A percentile compares a stretch with the other conserved stretches of the same genome.
phyloP scores from a whole-genome alignment of 1,139 yeast genomes.

The Candida labiduridarum region DNA sequence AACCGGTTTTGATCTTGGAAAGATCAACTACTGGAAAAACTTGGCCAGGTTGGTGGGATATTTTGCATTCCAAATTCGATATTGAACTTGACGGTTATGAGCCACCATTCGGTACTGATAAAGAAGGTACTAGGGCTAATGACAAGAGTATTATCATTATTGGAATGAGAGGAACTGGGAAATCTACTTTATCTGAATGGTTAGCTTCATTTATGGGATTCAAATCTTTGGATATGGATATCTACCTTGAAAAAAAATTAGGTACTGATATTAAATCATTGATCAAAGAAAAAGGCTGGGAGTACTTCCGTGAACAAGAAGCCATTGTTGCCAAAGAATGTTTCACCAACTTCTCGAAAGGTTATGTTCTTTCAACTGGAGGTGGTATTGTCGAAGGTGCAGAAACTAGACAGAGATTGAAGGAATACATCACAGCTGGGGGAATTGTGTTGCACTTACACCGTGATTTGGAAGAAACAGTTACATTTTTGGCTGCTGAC shows the following conservation, averaged over 20 bases:
- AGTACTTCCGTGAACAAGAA: slow-evolving; percentile 74
- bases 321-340: slow-evolving; percentile 56
- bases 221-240: slow-evolving; percentile 77
- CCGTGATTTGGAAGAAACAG: slow-evolving; percentile 82
- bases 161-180: slow-evolving; percentile 99
- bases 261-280: slow-evolving; percentile 64
- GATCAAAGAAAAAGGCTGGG: slow-evolving; percentile 82
- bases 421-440: slow-evolving; percentile 55
- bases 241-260: slow-evolving; percentile 58
- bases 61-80: slow-evolving; percentile 68
- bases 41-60: slow-evolving; percentile 99
- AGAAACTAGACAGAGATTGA: slow-evolving; percentile 64
- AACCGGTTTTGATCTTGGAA: slow-evolving; percentile 76
- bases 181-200: slow-evolving; percentile 83
- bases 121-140: slow-evolving; percentile 22
- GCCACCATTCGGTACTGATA: slow-evolving; percentile 22
- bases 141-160: slow-evolving; percentile 73
- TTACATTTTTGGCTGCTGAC: slow-evolving; percentile 72
- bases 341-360: slow-evolving; percentile 49
- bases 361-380: slow-evolving; percentile 86
- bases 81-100: slow-evolving; percentile 74
- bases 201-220: slow-evolving; percentile 73
- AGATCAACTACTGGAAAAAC: slow-evolving; percentile 95
- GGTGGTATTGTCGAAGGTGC: slow-evolving; percentile 92
- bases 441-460: slow-evolving; percentile 88